These are phyloP conservation scores for Diplodia corticola DNA, from an alignment of 2,329 filamentous ascomycete species.

Conservation along the genomic window DNA sequence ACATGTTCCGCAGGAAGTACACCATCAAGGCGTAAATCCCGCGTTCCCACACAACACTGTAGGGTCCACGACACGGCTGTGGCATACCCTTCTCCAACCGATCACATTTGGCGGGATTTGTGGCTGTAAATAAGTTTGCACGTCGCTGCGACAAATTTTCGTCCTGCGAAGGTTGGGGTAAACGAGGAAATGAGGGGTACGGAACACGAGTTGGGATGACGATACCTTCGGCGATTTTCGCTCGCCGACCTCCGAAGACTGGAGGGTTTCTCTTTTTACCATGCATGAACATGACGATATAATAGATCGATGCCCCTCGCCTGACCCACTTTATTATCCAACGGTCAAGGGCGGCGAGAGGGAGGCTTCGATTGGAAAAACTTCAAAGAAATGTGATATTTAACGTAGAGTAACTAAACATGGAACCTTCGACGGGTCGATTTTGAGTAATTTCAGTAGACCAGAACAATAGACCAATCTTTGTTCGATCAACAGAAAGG, in stretches of 20 bases:
- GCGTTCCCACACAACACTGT: neutral
- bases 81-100: neutral
- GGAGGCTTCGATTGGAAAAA: conserved; percentile 13
- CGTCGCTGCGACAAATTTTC: neutral
- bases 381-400: conserved; percentile 9
- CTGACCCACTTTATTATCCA: neutral
- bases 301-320: conserved; percentile 8
- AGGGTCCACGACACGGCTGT: neutral
- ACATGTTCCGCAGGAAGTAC: conserved; percentile 54
- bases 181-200: neutral
- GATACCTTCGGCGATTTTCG: conserved; percentile 17
- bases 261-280: neutral
- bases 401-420: conserved; percentile 10
- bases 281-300: conserved; percentile 13
- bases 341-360: neutral
- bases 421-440: neutral
- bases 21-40: conserved; percentile 49
- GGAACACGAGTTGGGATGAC: neutral
- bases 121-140: conserved; percentile 9
- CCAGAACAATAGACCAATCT: neutral
- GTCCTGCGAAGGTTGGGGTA: conserved; percentile 2
- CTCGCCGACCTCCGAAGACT: neutral
- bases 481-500: neutral
- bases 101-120: conserved; percentile 7
- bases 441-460: neutral